Evolutionary conservation across 176 grass and related monocot species (phyloP).

Genomic region (Aegilops bicornis): DNA sequence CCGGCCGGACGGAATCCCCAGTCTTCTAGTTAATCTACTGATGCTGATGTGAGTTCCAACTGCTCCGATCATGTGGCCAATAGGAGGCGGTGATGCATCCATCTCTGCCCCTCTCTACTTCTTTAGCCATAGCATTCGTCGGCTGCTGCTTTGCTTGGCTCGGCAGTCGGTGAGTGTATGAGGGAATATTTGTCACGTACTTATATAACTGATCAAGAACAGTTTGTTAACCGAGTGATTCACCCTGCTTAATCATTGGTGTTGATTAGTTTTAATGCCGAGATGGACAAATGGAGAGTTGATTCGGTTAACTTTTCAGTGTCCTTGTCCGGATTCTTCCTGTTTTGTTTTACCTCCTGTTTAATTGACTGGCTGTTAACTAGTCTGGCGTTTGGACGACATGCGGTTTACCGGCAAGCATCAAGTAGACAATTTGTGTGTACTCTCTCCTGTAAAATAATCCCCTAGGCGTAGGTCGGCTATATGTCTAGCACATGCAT

Average conservation of each 20-base stretch:
- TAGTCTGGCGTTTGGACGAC: not conserved
- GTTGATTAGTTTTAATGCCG: not conserved
- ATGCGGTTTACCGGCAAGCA: not conserved
- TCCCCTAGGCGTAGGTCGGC: no score
- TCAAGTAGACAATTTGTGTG: not conserved
- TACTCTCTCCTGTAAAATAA: not conserved
- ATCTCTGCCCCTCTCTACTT: not conserved
- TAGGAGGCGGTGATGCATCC: not conserved
- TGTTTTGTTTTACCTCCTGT: not conserved
- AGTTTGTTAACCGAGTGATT: not conserved
- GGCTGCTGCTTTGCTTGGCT: not conserved
- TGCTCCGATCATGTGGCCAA: constrained; percentile 10
- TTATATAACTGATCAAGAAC: not conserved
- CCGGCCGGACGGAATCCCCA: not conserved
- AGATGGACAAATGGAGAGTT: not conserved
- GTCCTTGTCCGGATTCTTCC: not conserved
- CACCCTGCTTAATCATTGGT: not conserved
- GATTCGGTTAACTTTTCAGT: not conserved
- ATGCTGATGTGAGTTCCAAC: not conserved
- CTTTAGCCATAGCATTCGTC: not conserved
- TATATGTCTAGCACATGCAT: no score
- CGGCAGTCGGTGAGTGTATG: not conserved
- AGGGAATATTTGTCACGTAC: not conserved
- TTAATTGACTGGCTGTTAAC: not conserved
- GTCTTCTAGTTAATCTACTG: not conserved